Evolutionary conservation across 441 rosid genomes (phyloP).

Genomic region (Mallotus repandus): DNA sequence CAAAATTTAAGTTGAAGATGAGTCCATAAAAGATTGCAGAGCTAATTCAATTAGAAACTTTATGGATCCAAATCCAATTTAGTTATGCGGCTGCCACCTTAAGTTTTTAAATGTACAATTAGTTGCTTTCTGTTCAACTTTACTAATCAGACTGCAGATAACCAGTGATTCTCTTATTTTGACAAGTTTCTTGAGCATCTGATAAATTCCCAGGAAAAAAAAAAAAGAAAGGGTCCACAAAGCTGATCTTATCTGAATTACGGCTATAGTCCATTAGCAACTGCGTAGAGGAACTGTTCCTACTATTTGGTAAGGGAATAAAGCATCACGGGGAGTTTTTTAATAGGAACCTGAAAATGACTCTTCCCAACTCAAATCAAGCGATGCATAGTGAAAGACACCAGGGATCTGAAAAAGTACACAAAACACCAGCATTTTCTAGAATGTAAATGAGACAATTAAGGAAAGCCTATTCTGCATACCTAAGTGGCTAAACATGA

Average conservation of each 20-base stretch:
- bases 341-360: too few relatives aligned
- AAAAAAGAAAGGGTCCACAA: neutral
- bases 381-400: neutral
- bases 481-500: neutral
- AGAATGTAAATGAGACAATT: neutral
- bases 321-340: too few relatives aligned
- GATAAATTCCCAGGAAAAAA: neutral
- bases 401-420: neutral
- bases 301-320: too few relatives aligned
- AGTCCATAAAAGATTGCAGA: neutral
- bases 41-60: neutral
- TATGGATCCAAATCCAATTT: neutral
- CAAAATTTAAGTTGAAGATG: constrained; percentile 25
- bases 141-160: neutral
- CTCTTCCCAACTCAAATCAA: neutral
- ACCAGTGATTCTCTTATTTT: neutral
- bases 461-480: neutral
- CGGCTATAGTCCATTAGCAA: too few relatives aligned
- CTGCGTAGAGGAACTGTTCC: too few relatives aligned
- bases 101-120: neutral
- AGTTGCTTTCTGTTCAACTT: constrained; percentile 9
- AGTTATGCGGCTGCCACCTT: neutral
- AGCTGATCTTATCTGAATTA: neutral
- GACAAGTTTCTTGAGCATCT: neutral
- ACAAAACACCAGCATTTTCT: neutral